phyloP scores from a whole-genome alignment of 345 rosid genomes.

The Gossypium turneri region DNA sequence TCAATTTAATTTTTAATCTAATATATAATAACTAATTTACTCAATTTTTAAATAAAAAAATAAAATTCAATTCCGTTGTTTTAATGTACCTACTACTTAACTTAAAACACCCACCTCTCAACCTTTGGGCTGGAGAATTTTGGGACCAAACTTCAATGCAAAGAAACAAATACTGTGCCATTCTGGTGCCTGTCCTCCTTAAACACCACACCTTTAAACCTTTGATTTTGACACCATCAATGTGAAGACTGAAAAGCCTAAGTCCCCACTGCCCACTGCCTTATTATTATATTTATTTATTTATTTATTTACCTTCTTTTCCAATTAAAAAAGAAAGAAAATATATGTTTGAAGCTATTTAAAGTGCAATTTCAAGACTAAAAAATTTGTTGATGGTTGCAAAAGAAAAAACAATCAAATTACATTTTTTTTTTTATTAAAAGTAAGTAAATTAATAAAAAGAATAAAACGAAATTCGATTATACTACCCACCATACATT shows the following conservation, averaged over 20 bases:
- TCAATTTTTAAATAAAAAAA: too few species aligned
- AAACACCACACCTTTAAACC: background rate
- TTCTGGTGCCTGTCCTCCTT: background rate
- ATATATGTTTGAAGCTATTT: too few species aligned
- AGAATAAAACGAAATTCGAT: too few species aligned
- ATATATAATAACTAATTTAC: rapidly evolving
- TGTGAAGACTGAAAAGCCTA: background rate
- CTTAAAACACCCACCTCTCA: background rate
- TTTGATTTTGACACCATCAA: background rate
- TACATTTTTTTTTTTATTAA: too few species aligned
- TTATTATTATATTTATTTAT: too few species aligned
- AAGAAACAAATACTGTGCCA: background rate
- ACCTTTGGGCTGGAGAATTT: background rate
- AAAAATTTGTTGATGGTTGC: background rate
- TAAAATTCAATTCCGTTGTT: too few species aligned
- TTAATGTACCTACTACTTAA: too few species aligned
- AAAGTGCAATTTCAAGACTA: background rate
- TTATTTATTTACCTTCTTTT: too few species aligned
- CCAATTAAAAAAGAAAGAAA: too few species aligned
- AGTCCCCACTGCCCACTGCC: constrained; percentile 15
- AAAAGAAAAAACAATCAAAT: too few species aligned
- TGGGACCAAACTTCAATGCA: background rate
- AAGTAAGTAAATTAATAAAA: too few species aligned
- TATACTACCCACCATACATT: background rate
- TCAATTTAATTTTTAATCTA: too few species aligned